phyloP scores from a whole-genome alignment of 805 yeast species.

The Ogataea siamensis region DNA sequence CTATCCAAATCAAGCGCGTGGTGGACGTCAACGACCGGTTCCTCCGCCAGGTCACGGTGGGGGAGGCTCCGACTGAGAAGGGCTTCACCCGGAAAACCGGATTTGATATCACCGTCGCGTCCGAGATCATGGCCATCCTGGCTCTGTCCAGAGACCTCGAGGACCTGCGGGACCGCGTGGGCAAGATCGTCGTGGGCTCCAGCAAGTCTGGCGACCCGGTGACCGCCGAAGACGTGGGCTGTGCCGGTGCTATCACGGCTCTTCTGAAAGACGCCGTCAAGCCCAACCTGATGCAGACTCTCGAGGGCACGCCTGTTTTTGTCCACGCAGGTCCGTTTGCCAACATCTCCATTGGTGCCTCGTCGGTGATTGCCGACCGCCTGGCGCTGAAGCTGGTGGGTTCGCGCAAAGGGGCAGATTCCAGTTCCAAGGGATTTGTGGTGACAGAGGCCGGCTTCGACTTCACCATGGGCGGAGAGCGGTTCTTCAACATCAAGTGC shows the following conservation, averaged over 20 bases:
- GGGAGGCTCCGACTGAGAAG: constrained; percentile 79
- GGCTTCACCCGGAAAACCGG: constrained; percentile 73
- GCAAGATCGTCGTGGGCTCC: constrained; percentile 72
- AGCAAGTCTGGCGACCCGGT: constrained; percentile 67
- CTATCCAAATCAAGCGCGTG: constrained; percentile 80
- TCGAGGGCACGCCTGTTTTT: constrained; percentile 85
- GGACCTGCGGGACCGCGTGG: constrained; percentile 73
- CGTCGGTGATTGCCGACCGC: constrained; percentile 78
- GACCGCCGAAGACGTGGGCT: constrained; percentile 80
- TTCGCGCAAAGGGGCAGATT: constrained; percentile 27
- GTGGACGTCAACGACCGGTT: constrained; percentile 84
- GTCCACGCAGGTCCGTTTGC: constrained; percentile 91
- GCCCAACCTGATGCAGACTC: constrained; percentile 84
- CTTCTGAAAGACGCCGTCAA: constrained; percentile 77
- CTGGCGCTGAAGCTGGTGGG: constrained; percentile 81
- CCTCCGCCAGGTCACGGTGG: constrained; percentile 73
- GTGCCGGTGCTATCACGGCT: constrained; percentile 85
- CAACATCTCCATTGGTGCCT: constrained; percentile 83
- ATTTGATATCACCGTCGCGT: constrained; percentile 81
- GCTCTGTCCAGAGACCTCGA: constrained; percentile 69
- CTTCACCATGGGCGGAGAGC: constrained; percentile 90
- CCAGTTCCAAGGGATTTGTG: constrained; percentile 65
- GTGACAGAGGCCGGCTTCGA: constrained; percentile 89
- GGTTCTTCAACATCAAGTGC: constrained; percentile 80
- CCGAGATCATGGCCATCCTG: constrained; percentile 82